Evolutionary conservation across 2,329 filamentous ascomycete genomes (phyloP).

Genomic region (Leptoxyphium fumago): DNA sequence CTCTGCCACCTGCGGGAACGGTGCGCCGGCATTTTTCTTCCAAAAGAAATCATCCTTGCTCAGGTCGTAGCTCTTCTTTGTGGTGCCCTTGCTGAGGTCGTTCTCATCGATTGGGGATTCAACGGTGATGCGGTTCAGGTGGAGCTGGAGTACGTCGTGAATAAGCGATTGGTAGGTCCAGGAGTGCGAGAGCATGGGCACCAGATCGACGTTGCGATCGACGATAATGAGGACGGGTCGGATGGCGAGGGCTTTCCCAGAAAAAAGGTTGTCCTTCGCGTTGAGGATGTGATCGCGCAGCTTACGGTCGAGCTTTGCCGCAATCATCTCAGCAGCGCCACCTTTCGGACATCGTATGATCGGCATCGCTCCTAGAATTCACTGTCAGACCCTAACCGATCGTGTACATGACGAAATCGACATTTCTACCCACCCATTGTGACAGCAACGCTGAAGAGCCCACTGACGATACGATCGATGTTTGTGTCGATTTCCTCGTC

Average conservation of each 20-base stretch:
- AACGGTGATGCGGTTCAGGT: slow-evolving; percentile 86
- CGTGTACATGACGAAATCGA: neutral
- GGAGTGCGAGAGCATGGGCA: slow-evolving; percentile 97
- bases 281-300: slow-evolving; percentile 92
- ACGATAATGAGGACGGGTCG: slow-evolving; percentile 85
- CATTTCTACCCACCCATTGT: slow-evolving; percentile 62
- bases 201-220: slow-evolving; percentile 87
- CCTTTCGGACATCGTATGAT: slow-evolving; percentile 91
- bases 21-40: slow-evolving; percentile 76
- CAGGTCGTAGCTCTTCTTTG: slow-evolving; percentile 81
- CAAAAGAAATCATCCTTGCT: slow-evolving; percentile 91
- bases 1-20: slow-evolving; percentile 91
- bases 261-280: slow-evolving; percentile 95
- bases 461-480: slow-evolving; percentile 83
- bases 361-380: slow-evolving; percentile 59
- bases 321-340: slow-evolving; percentile 85
- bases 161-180: slow-evolving; percentile 82
- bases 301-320: slow-evolving; percentile 86
- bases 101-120: slow-evolving; percentile 68
- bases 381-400: neutral
- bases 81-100: slow-evolving; percentile 57
- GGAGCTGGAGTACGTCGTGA: slow-evolving; percentile 62
- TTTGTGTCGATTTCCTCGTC: slow-evolving; percentile 80
- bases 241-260: slow-evolving; percentile 48
- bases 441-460: slow-evolving; percentile 95